These are phyloP conservation scores for Didymellaceae sp. DNA, from an alignment of 2,329 filamentous ascomycete genomes.

Conservation along the genomic window DNA sequence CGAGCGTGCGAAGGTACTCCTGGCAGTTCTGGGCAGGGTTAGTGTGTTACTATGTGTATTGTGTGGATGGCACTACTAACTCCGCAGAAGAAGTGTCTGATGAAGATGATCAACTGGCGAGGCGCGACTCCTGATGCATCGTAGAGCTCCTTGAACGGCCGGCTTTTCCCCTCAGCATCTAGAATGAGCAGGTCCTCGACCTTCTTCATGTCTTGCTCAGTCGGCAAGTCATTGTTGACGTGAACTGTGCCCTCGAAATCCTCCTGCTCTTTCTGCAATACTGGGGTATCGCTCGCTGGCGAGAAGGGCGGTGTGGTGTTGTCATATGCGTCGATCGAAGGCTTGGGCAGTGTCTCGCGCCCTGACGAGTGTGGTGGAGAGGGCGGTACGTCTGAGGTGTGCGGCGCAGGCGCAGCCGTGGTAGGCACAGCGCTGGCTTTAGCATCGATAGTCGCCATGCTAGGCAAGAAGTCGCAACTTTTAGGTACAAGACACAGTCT, in stretches of 20 bases:
- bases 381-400: constrained; percentile 24
- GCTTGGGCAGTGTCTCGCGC: constrained; percentile 21
- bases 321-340: constrained; percentile 25
- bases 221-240: constrained; percentile 48
- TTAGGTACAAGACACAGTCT: background rate
- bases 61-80: constrained; percentile 57
- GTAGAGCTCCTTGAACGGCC: constrained; percentile 48
- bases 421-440: constrained; percentile 21
- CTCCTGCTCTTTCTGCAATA: constrained; percentile 40
- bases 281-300: constrained; percentile 41
- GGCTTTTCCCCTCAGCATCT: constrained; percentile 43
- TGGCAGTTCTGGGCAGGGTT: constrained; percentile 69
- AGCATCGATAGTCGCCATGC: constrained; percentile 26
- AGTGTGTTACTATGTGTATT: constrained; percentile 4
- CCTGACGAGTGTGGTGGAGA: constrained; percentile 36
- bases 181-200: constrained; percentile 45
- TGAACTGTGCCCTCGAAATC: constrained; percentile 45
- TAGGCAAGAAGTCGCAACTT: background rate
- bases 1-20: constrained; percentile 71
- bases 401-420: constrained; percentile 13
- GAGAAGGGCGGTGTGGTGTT: constrained; percentile 39
- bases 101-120: constrained; percentile 72
- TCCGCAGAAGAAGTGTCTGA: constrained; percentile 82
- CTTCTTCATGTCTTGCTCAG: constrained; percentile 35
- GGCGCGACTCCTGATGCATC: constrained; percentile 43